phyloP scores from a whole-genome alignment of 225 moss, liverwort and hornwort genomes.

The Straminergon stramineum region DNA sequence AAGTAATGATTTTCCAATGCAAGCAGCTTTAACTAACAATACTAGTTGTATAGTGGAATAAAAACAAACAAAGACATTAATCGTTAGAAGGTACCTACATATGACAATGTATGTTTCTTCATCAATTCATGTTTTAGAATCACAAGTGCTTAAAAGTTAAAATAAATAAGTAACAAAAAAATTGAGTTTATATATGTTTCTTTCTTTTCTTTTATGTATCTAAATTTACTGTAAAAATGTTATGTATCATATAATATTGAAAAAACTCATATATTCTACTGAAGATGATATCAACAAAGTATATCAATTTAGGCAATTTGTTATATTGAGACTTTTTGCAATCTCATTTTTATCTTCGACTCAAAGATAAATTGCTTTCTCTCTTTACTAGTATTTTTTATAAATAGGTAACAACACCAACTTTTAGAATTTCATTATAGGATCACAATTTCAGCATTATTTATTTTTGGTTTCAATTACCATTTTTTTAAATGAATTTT shows the following conservation, averaged over 20 bases:
- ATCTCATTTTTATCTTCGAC: too few relatives aligned
- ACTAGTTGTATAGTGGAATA: background rate
- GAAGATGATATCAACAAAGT: background rate
- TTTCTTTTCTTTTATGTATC: background rate
- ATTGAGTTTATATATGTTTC: too few relatives aligned
- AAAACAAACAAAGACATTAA: background rate
- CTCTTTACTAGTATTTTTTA: too few relatives aligned
- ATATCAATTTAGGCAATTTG: background rate
- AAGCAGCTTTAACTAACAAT: background rate
- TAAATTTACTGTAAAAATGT: background rate
- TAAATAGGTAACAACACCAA: too few relatives aligned
- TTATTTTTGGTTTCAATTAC: too few relatives aligned
- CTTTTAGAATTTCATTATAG: too few relatives aligned
- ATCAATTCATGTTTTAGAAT: background rate
- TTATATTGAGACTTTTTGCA: too few relatives aligned
- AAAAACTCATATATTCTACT: too few relatives aligned
- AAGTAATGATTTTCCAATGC: background rate
- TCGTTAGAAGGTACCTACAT: background rate
- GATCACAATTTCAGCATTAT: too few relatives aligned
- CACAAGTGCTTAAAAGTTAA: too few relatives aligned
- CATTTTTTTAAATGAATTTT: too few relatives aligned
- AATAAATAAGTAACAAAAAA: background rate
- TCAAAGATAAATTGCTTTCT: too few relatives aligned
- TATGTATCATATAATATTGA: background rate
- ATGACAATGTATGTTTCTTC: background rate